Base-by-base conservation (phyloP, 192 early-diverging fungal species). In the Backusella circina region DNA sequence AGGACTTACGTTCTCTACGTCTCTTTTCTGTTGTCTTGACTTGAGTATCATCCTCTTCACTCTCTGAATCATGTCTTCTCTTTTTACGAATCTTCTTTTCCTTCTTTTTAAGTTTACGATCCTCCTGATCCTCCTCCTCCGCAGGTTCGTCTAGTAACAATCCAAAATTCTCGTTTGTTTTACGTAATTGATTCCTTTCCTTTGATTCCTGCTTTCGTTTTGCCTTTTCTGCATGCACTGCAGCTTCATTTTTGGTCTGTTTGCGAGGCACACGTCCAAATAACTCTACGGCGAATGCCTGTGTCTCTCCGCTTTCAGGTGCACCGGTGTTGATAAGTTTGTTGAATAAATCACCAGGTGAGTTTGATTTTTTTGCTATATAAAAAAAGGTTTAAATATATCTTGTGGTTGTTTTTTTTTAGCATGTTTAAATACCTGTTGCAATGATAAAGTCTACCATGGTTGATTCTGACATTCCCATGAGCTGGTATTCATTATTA, bases 361-460 rank as follows among this genome's bases (percentile, higher is more conserved):
- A 88, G 76, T 88, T 91, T 39, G 91, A 81, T 1, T 74, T 88
- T 78, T 90, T 74, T 6, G 91, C 92, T 79, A 77, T 47, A n/a
- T n/a, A n/a, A n/a, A n/a, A n/a, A n/a, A n/a, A n/a, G n/a, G n/a
- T n/a, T n/a, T n/a, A n/a, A n/a, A n/a, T n/a, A n/a, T n/a, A n/a
- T n/a, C n/a, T n/a, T n/a, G n/a, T n/a, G n/a, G n/a, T n/a, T n/a
- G n/a, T n/a, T n/a, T n/a, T n/a, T n/a, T n/a, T n/a, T n/a, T n/a
- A n/a, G n/a, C n/a, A n/a, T n/a, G n/a, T n/a, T n/a, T n/a, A n/a
- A n/a, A 47, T 83, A 86, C 86, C 86, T 76, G 84, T 75, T 12
- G 91, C 89, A 64, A 92, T 85, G 70, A 94, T 75, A 78, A 87
- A 94, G 80, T 94, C 92, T 26, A 91, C 87, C 21, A 90, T 81